Percentiles rank a stretch among this genome's conserved stretches.
Evolutionary conservation across 2,329 filamentous ascomycete genomes (phyloP).

Genomic region (Aureobasidium sp.): DNA sequence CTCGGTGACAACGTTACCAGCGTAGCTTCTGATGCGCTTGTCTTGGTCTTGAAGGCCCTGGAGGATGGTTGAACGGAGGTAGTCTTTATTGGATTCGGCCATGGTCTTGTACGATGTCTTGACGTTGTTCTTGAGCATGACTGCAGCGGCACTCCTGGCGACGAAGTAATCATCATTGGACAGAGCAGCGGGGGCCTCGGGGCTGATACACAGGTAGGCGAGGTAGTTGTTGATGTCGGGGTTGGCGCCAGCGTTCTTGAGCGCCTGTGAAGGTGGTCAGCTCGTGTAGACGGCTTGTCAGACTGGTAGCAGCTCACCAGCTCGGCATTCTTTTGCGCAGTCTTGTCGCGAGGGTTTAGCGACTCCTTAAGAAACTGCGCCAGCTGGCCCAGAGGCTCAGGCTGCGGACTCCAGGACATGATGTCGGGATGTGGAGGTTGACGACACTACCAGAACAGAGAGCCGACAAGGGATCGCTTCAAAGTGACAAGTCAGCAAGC

Average conservation of each 20-base stretch:
- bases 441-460: neutral
- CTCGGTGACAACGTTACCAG: constrained; percentile 91
- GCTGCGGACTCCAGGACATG: constrained; percentile 91
- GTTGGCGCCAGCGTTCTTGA: constrained; percentile 75
- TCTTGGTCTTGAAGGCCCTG: constrained; percentile 73
- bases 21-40: constrained; percentile 74
- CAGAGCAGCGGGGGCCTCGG: constrained; percentile 52
- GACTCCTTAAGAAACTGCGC: constrained; percentile 86
- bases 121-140: constrained; percentile 95
- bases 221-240: constrained; percentile 98
- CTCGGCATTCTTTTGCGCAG: constrained; percentile 82
- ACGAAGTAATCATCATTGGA: constrained; percentile 57
- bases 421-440: constrained; percentile 17
- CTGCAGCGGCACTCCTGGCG: constrained; percentile 76
- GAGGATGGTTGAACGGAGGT: constrained; percentile 73
- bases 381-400: constrained; percentile 81
- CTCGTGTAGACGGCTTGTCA: neutral
- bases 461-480: neutral
- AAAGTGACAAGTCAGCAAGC: neutral
- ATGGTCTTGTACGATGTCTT: constrained; percentile 67
- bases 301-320: constrained; percentile 46
- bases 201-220: constrained; percentile 75
- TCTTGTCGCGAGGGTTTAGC: constrained; percentile 71
- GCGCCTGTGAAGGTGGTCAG: constrained; percentile 56
- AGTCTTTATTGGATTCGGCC: constrained; percentile 60